Base-by-base conservation (phyloP, 257 asterid genomes). In the Penstemon newberryi region DNA sequence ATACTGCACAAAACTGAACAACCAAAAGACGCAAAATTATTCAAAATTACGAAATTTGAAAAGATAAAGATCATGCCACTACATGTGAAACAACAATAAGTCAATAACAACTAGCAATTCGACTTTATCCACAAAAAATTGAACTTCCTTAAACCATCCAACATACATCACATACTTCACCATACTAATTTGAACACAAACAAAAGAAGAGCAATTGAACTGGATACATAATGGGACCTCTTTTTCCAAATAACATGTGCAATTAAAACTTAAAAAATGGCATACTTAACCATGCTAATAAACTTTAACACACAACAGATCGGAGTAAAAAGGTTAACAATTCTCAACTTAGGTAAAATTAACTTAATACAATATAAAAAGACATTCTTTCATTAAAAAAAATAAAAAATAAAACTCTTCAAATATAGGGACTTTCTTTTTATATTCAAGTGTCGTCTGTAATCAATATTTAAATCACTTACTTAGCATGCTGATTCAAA, bases 51-150 rank as follows among this genome's bases (percentile, higher is more conserved):
- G 7, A 41, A 57, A 19, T 8, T 2, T 9, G 12, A 56, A 56
- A 54, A 18, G 11, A 10, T 52, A 47, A 58, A 63, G 18, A 55
- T 52, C 51, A 13, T 25, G 58, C 63, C 33, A 49, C 36, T 56
- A 6, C 45, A 15, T 33, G 56, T 45, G 58, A 63, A 67, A 55
- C 12, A 44, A 45, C 5, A 10, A 58, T 7, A 53, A 56, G 33
- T 25, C 33, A 25, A 25, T 25, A 25, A 25, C 11, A 69, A 13
- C 53, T 45, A 12, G 53, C 33, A 73, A 66, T 42, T 66, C 64
- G 53, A 38, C 55, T 73, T 50, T 57, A 60, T 65, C 51, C 63
- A 54, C 41, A 37, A 7, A 67, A 57, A 8, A 3, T 51, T 43
- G n/a, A 63, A 64, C 62, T 44, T 4, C 7, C 67, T 6, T 3